A percentile compares a stretch with the other conserved stretches of the same genome.
Conservation (phyloP, 2,329 filamentous ascomycete genomes). For the Xylariaceae sp. region DNA sequence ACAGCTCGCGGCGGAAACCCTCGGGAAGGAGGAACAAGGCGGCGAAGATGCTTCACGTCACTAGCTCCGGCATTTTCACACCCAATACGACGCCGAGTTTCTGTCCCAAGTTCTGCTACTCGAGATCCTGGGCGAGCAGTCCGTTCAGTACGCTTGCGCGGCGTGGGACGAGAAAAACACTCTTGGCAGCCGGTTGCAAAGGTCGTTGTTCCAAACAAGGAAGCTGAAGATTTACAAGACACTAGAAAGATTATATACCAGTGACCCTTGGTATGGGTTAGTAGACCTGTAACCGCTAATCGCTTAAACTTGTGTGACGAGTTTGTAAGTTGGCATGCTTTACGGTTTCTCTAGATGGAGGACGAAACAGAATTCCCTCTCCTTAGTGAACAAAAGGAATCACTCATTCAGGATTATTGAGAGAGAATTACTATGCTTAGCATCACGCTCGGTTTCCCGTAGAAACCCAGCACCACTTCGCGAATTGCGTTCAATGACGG, state of each 20-base stretch:
- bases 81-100: conserved; percentile 44
- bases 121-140: conserved; percentile 49
- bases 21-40: conserved; percentile 37
- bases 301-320: no score
- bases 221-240: conserved; percentile 41
- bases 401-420: no score
- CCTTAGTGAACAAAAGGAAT: no score
- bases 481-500: no score
- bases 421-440: no score
- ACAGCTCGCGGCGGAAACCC: conserved; percentile 42
- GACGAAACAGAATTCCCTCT: no score
- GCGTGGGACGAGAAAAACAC: conserved; percentile 51
- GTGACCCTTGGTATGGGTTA: no score
- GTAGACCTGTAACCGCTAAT: no score
- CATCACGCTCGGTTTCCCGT: no score
- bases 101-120: conserved; percentile 50
- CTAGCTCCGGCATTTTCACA: conserved; percentile 45
- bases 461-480: no score
- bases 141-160: conserved; percentile 46
- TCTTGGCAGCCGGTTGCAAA: conserved; percentile 50
- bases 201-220: conserved; percentile 38
- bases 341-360: no score
- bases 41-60: conserved; percentile 42
- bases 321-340: no score
- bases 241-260: conserved; percentile 47